Conservation (phyloP, 176 grass and related monocot species). For the Neostapfia colusana region DNA sequence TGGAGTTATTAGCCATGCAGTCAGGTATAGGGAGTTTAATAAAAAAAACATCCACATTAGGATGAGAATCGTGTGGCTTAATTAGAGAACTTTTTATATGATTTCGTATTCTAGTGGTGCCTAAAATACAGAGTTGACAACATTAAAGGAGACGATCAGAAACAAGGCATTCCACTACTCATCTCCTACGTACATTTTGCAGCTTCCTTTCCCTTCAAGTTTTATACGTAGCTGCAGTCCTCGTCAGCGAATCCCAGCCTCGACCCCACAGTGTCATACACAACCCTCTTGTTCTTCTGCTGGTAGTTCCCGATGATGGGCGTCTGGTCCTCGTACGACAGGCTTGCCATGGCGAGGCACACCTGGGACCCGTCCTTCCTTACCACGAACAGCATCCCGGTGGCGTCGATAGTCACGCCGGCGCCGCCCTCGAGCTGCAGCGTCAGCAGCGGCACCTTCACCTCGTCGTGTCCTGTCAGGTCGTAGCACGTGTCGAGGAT, state of each 20-base stretch:
- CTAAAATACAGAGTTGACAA: background rate
- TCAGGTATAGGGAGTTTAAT: no score
- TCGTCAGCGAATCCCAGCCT: constrained; percentile 79
- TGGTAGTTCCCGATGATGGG: constrained; percentile 94
- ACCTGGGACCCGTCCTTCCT: constrained; percentile 84
- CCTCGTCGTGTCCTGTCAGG: constrained; percentile 62
- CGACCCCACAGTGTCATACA: constrained; percentile 72
- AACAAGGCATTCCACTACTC: background rate
- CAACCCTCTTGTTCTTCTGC: constrained; percentile 91
- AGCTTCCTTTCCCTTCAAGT: background rate
- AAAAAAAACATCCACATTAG: no score
- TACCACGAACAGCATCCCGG: constrained; percentile 82
- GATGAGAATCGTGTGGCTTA: no score
- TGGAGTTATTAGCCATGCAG: no score
- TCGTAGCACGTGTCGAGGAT: constrained; percentile 92
- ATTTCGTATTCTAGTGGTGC: no score
- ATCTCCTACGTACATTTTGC: background rate
- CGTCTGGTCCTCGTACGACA: constrained; percentile 73
- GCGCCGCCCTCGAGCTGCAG: constrained; percentile 64
- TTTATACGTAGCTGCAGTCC: constrained; percentile 55
- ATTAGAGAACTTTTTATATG: no score
- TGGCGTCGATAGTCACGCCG: constrained; percentile 53
- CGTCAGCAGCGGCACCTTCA: constrained; percentile 66
- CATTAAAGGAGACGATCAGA: background rate
- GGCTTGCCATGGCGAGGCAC: constrained; percentile 74